These are phyloP conservation scores for Macrolepiota fuliginosa DNA, from an alignment of 768 basidiomycete species.

Conservation along the genomic window DNA sequence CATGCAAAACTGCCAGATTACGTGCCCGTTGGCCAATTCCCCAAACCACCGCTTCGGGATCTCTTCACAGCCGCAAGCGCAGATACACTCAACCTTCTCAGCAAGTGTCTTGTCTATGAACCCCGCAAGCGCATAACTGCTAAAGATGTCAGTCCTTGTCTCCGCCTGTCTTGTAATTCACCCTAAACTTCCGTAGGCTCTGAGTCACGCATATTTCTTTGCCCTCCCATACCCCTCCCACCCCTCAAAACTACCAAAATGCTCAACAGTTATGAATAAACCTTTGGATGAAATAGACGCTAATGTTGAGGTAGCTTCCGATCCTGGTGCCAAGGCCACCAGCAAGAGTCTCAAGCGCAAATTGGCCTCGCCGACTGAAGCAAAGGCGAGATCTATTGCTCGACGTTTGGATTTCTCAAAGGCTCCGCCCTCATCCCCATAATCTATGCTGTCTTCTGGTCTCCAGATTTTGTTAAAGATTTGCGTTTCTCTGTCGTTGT, in stretches of 20 bases:
- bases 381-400: slow-evolving; percentile 56
- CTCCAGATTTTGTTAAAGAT: not conserved
- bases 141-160: slow-evolving; percentile 56
- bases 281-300: slow-evolving; percentile 79
- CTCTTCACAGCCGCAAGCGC: slow-evolving; percentile 90
- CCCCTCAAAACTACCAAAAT: slow-evolving; percentile 87
- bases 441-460: not conserved
- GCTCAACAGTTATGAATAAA: slow-evolving; percentile 31
- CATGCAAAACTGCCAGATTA: slow-evolving; percentile 91
- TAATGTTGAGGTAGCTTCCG: slow-evolving; percentile 56
- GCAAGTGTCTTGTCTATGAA: slow-evolving; percentile 79
- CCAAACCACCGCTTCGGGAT: slow-evolving; percentile 76
- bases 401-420: slow-evolving; percentile 72
- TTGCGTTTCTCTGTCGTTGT: not conserved
- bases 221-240: slow-evolving; percentile 85
- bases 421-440: slow-evolving; percentile 35
- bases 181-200: slow-evolving; percentile 49
- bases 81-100: slow-evolving; percentile 81
- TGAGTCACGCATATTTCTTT: slow-evolving; percentile 85
- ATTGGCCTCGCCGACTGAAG: slow-evolving; percentile 53
- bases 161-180: slow-evolving; percentile 4
- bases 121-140: slow-evolving; percentile 81
- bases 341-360: slow-evolving; percentile 70
- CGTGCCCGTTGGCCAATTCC: slow-evolving; percentile 81
- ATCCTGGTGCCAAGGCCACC: slow-evolving; percentile 51